Conservation (phyloP, 352 stramenopile species). For the Aphanomyces astaci region DNA sequence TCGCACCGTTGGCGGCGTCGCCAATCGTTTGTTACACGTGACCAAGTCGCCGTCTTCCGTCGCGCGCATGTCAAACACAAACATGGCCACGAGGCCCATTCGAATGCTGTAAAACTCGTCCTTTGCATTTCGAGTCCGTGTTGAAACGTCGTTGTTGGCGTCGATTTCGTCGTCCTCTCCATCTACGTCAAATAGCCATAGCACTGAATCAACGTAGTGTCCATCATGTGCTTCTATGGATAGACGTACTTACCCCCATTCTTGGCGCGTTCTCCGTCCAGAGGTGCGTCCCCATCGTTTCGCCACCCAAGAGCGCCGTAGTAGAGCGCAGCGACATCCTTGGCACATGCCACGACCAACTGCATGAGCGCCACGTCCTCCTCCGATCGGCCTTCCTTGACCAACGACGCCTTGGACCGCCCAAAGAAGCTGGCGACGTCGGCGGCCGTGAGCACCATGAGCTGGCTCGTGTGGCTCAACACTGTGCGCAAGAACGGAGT, state of each 20-base stretch:
- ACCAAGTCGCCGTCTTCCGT: constrained; percentile 34
- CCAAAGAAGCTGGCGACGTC: constrained; percentile 58
- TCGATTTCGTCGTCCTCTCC: no score
- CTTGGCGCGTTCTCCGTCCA: neutral
- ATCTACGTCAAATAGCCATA: no score
- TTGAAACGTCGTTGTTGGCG: no score
- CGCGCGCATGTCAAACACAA: constrained; percentile 53
- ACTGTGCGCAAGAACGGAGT: constrained; percentile 53
- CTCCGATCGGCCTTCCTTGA: neutral
- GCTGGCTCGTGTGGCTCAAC: constrained; percentile 52
- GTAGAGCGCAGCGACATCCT: constrained; percentile 46
- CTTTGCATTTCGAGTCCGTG: neutral
- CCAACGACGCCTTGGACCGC: neutral
- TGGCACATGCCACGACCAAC: constrained; percentile 43
- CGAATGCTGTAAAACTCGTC: constrained; percentile 2
- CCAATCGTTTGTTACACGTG: constrained; percentile 56
- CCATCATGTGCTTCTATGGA: no score
- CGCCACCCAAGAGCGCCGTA: constrained; percentile 27
- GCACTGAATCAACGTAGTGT: no score
- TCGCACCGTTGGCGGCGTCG: constrained; percentile 26
- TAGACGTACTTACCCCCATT: neutral
- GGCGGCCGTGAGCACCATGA: constrained; percentile 46
- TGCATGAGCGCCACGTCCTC: constrained; percentile 28
- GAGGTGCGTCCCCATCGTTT: neutral
- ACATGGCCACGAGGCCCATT: constrained; percentile 43